Evolutionary conservation across 345 rosid species (phyloP), one percentile per base, ranked within the genome.

Genomic region (Brassica incana): DNA sequence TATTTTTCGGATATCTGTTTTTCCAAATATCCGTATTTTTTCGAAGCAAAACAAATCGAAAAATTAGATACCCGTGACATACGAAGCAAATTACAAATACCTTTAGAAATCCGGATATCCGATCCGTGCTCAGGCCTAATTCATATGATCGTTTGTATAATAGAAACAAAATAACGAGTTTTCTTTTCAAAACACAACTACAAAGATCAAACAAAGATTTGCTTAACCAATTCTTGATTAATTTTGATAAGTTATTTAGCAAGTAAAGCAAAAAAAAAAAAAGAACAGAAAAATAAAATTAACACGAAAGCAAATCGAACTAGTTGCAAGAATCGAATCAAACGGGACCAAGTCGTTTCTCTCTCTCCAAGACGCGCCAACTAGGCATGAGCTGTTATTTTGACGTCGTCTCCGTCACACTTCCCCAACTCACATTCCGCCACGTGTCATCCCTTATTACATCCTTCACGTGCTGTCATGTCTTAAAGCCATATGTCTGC

Each of bases 341-440:
- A 23, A 16, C 0, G 14, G 35, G 78, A 74, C 71, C 69, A 74
- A 79, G 77, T 73, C 69, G 16, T 43, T 6, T 73, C 76, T 72
- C 76, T 71, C 69, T 65, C 81, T 27, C 67, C 30, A 56, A 59
- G 5, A 79, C 74, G 61, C 29, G 75, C 75, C 83, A 80, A 74
- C 78, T 74, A 61, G 69, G 82, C 60, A 20, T 67, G 45, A 79
- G 78, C 82, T 69, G 61, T 79, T 59, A 33, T 6, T 20, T 79
- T 73, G 74, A 79, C 74, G 78, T 40, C 78, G 32, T 79, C 78
- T 79, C 69, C 74, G 40, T 67, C 82, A 73, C 78, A 67, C 64
- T 67, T 79, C 73, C 74, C 72, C 74, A 65, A 36, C 54, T 67
- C 73, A 66, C 29, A 12, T 66, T 5, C 5, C 25, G 75, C 75